Conservation (phyloP, 805 yeast genomes). For the Kodamaea jinghongensis region DNA sequence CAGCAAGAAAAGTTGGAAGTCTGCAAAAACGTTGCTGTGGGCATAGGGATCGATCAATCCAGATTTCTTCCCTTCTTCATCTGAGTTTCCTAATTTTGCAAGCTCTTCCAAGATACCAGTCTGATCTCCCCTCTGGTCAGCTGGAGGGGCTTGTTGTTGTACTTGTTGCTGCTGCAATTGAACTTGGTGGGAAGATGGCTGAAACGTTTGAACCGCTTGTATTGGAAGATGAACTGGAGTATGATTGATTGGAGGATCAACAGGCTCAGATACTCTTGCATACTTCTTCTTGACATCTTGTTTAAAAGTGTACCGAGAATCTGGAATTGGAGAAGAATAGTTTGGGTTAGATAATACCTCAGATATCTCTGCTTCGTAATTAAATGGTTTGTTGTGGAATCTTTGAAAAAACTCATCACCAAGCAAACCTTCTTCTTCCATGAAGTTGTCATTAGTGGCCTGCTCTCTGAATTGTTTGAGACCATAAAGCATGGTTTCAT, state of each 20-base stretch:
- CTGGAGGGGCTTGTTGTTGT: background rate
- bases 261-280: background rate
- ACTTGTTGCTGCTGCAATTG: background rate
- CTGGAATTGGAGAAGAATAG: constrained; percentile 10
- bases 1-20: constrained; percentile 22
- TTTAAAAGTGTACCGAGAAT: constrained; percentile 5
- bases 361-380: constrained; percentile 14
- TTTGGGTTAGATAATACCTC: constrained; percentile 12
- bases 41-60: constrained; percentile 20
- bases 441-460: constrained; percentile 26
- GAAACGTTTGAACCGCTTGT: background rate
- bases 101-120: constrained; percentile 12
- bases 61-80: constrained; percentile 6
- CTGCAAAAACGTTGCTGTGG: constrained; percentile 18
- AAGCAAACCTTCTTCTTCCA: constrained; percentile 29
- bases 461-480: constrained; percentile 44
- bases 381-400: constrained; percentile 15
- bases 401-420: constrained; percentile 21
- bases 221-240: background rate
- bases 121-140: background rate
- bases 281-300: constrained; percentile 5
- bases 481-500: constrained; percentile 45
- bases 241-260: background rate
- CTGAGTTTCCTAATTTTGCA: constrained; percentile 14
- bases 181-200: background rate